A percentile compares a stretch with the other conserved stretches of the same genome.
These are phyloP conservation scores for Kwoniella sp. DNA, from an alignment of 768 basidiomycete genomes.

Conservation along the genomic window DNA sequence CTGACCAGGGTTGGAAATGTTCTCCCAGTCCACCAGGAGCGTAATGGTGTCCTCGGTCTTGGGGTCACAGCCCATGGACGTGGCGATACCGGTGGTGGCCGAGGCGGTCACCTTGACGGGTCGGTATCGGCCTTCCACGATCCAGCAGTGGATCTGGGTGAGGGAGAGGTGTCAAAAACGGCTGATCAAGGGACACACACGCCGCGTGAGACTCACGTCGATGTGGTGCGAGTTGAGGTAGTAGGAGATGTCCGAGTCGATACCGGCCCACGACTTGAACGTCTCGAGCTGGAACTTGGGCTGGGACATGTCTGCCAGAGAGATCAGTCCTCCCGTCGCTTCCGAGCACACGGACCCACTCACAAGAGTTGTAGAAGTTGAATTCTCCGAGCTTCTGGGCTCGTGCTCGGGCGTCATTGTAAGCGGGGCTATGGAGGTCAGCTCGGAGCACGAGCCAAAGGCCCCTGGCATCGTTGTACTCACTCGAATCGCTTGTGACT, in stretches of 20 bases:
- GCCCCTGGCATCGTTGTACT: background rate
- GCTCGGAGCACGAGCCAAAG: background rate
- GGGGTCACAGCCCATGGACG: slow-evolving; percentile 61
- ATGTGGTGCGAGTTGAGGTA: slow-evolving; percentile 95
- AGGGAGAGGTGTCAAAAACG: slow-evolving; percentile 48
- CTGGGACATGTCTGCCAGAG: slow-evolving; percentile 73
- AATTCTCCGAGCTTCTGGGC: slow-evolving; percentile 71
- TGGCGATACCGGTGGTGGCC: slow-evolving; percentile 85
- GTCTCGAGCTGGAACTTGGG: slow-evolving; percentile 92
- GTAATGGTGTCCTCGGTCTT: slow-evolving; percentile 94
- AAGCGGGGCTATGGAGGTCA: slow-evolving; percentile 58
- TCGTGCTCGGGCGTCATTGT: slow-evolving; percentile 80
- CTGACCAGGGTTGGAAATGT: slow-evolving; percentile 66
- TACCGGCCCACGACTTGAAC: slow-evolving; percentile 91
- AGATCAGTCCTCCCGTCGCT: background rate
- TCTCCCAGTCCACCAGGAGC: slow-evolving; percentile 90
- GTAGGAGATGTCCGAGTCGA: slow-evolving; percentile 90
- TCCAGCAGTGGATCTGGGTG: slow-evolving; percentile 58
- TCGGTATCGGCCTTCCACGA: slow-evolving; percentile 51
- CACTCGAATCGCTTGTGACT: slow-evolving; percentile 56
- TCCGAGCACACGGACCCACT: too few relatives aligned
- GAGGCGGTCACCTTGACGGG: slow-evolving; percentile 71
- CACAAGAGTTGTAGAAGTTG: slow-evolving; percentile 83
- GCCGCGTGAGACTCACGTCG: slow-evolving; percentile 48
- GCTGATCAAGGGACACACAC: too few relatives aligned